phyloP scores from a whole-genome alignment of 106 monocot genomes.

The Dioscorea alata region DNA sequence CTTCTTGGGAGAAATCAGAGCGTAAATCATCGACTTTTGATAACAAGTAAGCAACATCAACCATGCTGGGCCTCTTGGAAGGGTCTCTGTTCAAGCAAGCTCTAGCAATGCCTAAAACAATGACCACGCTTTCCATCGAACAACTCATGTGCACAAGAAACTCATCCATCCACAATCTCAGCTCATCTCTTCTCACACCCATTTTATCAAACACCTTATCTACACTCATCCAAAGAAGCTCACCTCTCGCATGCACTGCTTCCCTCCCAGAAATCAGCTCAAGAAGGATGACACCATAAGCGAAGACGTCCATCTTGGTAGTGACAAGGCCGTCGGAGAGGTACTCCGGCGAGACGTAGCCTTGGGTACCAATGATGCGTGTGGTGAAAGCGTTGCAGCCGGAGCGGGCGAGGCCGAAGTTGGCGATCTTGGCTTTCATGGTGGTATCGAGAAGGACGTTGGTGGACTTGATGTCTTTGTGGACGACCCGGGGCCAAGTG shows the following conservation, averaged over 20 bases:
- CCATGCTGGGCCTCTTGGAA: conserved; percentile 64
- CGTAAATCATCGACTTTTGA: conserved; percentile 52
- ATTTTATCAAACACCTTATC: conserved; percentile 20
- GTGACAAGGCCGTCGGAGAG: conserved; percentile 56
- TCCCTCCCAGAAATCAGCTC: conserved; percentile 68
- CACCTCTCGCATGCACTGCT: conserved; percentile 35
- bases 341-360: conserved; percentile 82
- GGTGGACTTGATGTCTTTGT: conserved; percentile 83
- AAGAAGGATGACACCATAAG: conserved; percentile 76
- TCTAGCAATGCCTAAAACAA: conserved; percentile 38
- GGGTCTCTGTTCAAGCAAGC: conserved; percentile 68
- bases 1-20: conserved; percentile 53
- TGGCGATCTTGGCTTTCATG: conserved; percentile 76
- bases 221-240: conserved; percentile 50
- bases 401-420: conserved; percentile 75
- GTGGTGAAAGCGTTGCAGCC: conserved; percentile 82
- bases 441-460: conserved; percentile 61
- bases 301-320: conserved; percentile 85
- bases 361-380: conserved; percentile 72
- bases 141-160: conserved; percentile 24
- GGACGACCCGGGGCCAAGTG: conserved; percentile 82
- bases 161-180: conserved; percentile 57
- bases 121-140: conserved; percentile 40
- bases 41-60: conserved; percentile 65
- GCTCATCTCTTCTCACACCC: conserved; percentile 15